phyloP scores from a whole-genome alignment of 192 early-diverging fungal species.

The Entomortierella beljakovae region DNA sequence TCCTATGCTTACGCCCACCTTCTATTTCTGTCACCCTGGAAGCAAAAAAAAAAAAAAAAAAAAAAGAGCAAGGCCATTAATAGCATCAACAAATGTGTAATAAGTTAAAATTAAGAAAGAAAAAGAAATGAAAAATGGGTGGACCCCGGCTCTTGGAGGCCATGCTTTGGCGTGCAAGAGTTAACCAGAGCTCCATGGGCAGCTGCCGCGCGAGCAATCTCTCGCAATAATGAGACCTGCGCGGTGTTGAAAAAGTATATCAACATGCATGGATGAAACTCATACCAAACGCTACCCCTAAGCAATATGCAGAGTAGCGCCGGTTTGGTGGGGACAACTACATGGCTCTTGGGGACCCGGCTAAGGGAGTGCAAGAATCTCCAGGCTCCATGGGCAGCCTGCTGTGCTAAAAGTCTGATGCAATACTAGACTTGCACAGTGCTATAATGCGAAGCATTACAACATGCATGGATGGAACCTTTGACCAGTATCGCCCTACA shows the following conservation, averaged over 20 bases:
- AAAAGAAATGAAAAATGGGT: slow-evolving; percentile 22
- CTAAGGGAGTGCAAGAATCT: slow-evolving; percentile 28
- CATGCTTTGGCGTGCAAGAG: slow-evolving; percentile 20
- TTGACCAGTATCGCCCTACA: slow-evolving; percentile 14
- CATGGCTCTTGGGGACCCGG: slow-evolving; percentile 30
- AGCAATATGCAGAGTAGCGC: slow-evolving; percentile 30
- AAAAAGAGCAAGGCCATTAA: too few relatives aligned
- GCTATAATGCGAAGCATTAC: slow-evolving; percentile 20
- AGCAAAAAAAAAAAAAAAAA: too few relatives aligned
- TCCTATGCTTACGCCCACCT: too few relatives aligned
- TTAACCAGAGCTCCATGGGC: slow-evolving; percentile 34
- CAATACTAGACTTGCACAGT: slow-evolving; percentile 28
- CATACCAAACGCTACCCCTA: slow-evolving; percentile 28
- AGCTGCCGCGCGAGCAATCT: slow-evolving; percentile 26
- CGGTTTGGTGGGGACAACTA: slow-evolving; percentile 30
- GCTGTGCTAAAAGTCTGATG: slow-evolving; percentile 25
- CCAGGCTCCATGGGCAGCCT: slow-evolving; percentile 16
- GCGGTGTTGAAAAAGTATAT: slow-evolving; percentile 14
- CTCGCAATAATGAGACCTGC: slow-evolving; percentile 26
- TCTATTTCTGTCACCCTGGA: too few relatives aligned
- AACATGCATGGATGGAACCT: slow-evolving; percentile 26
- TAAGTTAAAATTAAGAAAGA: background rate
- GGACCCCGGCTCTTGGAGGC: slow-evolving; percentile 27
- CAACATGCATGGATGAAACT: slow-evolving; percentile 28
- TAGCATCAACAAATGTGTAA: slow-evolving; percentile 15